A percentile compares a stretch with the other conserved stretches of the same genome.
These are phyloP conservation scores for Funneliformis caledonium DNA, from an alignment of 371 early-diverging fungal species.

Conservation along the genomic window DNA sequence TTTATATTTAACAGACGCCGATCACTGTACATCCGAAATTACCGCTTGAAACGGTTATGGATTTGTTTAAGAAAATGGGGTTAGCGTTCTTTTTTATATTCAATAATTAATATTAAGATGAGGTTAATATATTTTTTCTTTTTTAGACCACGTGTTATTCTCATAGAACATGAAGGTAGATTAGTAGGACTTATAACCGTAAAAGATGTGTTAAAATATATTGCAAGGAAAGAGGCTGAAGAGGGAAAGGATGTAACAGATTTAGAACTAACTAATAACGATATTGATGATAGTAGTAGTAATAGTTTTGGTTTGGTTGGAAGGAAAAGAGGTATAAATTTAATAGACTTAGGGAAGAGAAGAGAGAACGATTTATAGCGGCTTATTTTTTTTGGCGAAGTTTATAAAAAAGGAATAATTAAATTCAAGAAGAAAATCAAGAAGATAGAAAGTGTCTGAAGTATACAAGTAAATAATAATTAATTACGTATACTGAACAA, in stretches of 20 bases:
- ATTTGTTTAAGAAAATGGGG: constrained; percentile 93
- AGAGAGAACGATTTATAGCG: too few species aligned
- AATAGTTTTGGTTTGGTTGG: too few species aligned
- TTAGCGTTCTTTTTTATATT: constrained; percentile 31
- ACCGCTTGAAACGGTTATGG: constrained; percentile 87
- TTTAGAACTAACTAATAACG: neutral
- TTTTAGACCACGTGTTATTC: constrained; percentile 71
- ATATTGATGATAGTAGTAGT: neutral
- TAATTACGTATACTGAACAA: too few species aligned
- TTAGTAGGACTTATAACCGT: constrained; percentile 77
- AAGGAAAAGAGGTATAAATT: too few species aligned
- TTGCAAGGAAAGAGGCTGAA: constrained; percentile 57
- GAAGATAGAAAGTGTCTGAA: too few species aligned
- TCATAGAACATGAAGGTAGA: constrained; percentile 71
- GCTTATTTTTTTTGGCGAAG: too few species aligned
- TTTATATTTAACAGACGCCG: constrained; percentile 63
- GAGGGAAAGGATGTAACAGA: constrained; percentile 29
- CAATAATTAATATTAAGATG: neutral
- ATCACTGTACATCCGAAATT: constrained; percentile 79
- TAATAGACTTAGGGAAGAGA: too few species aligned
- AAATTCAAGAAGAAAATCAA: too few species aligned
- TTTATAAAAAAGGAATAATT: too few species aligned
- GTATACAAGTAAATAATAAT: too few species aligned
- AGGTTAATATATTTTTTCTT: constrained; percentile 18
- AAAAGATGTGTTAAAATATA: constrained; percentile 78